These are phyloP conservation scores for Colletotrichum sp. DNA, from an alignment of 2,329 filamentous ascomycete species.

Conservation along the genomic window DNA sequence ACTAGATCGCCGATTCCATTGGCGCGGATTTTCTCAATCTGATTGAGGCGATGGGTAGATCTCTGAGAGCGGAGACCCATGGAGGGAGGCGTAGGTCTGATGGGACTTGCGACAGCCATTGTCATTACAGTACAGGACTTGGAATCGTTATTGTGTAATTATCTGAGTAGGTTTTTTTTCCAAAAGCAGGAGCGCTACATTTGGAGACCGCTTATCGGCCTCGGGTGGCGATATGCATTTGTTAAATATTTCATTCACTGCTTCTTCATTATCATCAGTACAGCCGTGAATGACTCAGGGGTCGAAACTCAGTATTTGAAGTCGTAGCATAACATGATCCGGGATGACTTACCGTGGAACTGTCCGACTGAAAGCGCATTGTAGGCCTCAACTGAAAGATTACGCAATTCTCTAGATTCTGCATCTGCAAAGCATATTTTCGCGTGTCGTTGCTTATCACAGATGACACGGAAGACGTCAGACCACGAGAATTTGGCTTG, in stretches of 20 bases:
- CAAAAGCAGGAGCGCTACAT: not conserved
- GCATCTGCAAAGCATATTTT: not conserved
- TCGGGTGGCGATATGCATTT: not conserved
- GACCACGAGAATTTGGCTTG: not conserved
- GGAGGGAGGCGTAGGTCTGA: not conserved
- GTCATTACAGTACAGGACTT: not conserved
- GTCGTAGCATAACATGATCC: not conserved
- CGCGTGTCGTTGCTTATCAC: not conserved
- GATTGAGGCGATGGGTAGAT: conserved; percentile 33
- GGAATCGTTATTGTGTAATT: not conserved
- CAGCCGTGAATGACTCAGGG: not conserved
- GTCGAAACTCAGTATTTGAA: not conserved
- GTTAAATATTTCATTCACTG: not conserved
- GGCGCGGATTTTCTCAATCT: conserved; percentile 39
- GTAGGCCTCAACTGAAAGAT: not conserved
- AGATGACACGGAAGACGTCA: not conserved
- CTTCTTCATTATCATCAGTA: not conserved
- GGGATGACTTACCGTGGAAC: not conserved
- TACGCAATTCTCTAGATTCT: not conserved
- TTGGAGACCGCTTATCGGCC: too few relatives aligned
- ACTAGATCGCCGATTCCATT: conserved; percentile 38
- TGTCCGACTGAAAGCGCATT: not conserved
- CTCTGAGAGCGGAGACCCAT: not conserved
- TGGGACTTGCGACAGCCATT: not conserved
- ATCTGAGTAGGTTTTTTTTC: not conserved